phyloP scores from a whole-genome alignment of 2,329 filamentous ascomycete species.

The Beauveria asiatica region DNA sequence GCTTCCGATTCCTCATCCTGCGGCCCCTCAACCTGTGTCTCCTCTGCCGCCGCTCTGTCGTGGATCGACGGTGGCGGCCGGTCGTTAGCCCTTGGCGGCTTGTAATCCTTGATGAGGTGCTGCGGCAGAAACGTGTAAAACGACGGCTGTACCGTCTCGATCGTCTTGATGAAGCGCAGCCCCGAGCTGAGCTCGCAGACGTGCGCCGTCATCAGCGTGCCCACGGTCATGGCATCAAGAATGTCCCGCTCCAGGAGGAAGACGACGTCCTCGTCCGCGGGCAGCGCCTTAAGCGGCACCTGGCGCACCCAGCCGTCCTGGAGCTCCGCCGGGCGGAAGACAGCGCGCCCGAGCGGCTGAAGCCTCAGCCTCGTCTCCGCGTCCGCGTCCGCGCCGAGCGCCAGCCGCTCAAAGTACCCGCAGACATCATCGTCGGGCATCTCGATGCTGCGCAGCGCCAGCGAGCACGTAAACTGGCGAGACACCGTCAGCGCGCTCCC shows the following conservation, averaged over 20 bases:
- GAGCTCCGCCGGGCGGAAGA: slow-evolving; percentile 36
- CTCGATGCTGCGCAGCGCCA: slow-evolving; percentile 51
- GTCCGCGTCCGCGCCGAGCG: slow-evolving; percentile 21
- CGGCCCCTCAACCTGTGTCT: slow-evolving; percentile 13
- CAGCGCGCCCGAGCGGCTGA: slow-evolving; percentile 36
- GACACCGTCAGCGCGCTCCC: background rate
- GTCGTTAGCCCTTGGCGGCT: slow-evolving; percentile 39
- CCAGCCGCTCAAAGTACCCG: slow-evolving; percentile 35
- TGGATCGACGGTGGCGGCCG: slow-evolving; percentile 38
- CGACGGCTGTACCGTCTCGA: slow-evolving; percentile 46
- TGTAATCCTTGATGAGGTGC: slow-evolving; percentile 60
- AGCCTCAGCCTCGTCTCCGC: slow-evolving; percentile 24
- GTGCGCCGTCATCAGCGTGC: slow-evolving; percentile 52
- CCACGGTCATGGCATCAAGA: slow-evolving; percentile 45
- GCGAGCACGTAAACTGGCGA: slow-evolving; percentile 34
- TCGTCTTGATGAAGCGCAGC: slow-evolving; percentile 54
- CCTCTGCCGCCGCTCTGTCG: slow-evolving; percentile 21
- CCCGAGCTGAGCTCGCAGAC: slow-evolving; percentile 54
- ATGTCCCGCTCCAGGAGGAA: slow-evolving; percentile 61
- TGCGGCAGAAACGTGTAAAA: slow-evolving; percentile 61
- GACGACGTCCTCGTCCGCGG: slow-evolving; percentile 17
- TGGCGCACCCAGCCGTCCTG: slow-evolving; percentile 39
- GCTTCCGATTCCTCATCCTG: slow-evolving; percentile 11
- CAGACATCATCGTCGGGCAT: slow-evolving; percentile 32
- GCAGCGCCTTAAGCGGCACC: slow-evolving; percentile 11